Base-by-base conservation (phyloP, 2,329 filamentous ascomycete genomes). In the Diaporthe velutina region DNA sequence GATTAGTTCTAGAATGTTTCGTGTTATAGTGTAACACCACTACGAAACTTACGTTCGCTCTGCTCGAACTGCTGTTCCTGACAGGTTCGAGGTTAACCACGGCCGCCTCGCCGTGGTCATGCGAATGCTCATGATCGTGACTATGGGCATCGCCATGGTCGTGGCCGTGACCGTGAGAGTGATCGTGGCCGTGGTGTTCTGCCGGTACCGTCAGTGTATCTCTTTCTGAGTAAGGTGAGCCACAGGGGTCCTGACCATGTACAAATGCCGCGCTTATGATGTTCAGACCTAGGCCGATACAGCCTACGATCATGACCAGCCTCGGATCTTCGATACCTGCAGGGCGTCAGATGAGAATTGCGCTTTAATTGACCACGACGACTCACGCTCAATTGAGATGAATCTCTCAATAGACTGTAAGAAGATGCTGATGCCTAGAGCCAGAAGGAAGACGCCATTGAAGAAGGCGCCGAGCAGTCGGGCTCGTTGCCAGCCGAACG, bases 401-500 rank as follows among this genome's bases (percentile, higher is more conserved):
- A 94, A 94, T 48, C 93, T 86, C 82, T 95, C 93, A 68, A 95
- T 87, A 0, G 93, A 92, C 80, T 95, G 93, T 3, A 95, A 84
- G 45, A 93, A 88, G 67, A 95, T 94, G 81, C 92, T 94, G 48
- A 95, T 82, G 1, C 93, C 93, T 2, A 96, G 84, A 0, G 92
- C 93, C 22, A 95, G 82, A 1, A 96, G 87, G 74, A 96, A 94
- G 1, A 92, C 91, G 19, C 93, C 93, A 79, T 96, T 96, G 87
- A 95, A 96, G 82, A 96, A 96, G 30, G 93, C 93, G 7, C 93
- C 93, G 0, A 96, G 85, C 1, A 95, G 82, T n/a, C 90, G 89
- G 22, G 93, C 93, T 42, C 94, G 88, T 73, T 94, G 92, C 93
- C 93, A 95, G n/a, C 93, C 93, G 78, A 94, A 95, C 0, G 93